These are phyloP conservation scores for Friedmanniomyces endolithicus DNA, from an alignment of 495 filamentous ascomycete species.

Conservation along the genomic window DNA sequence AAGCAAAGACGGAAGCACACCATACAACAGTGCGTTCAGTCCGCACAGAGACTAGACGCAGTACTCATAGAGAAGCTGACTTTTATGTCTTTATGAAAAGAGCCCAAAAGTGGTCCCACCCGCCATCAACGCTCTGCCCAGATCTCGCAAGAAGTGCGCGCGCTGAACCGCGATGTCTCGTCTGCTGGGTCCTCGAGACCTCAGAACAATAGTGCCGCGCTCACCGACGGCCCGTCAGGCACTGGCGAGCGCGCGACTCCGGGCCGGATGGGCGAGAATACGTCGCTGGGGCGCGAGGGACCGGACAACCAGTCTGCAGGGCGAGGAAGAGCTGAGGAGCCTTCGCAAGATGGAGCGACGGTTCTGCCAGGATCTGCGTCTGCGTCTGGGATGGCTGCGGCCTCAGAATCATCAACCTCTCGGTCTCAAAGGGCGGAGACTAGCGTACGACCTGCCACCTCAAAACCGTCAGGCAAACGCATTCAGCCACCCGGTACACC, in stretches of 20 bases:
- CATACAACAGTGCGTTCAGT: conserved; percentile 5
- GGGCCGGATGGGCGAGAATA: conserved; percentile 13
- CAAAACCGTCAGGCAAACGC: not conserved
- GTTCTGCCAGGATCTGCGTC: not conserved
- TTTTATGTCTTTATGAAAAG: conserved; percentile 1
- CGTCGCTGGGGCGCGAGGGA: conserved; percentile 8
- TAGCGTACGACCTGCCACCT: not conserved
- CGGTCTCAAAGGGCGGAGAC: not conserved
- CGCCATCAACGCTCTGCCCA: conserved; percentile 18
- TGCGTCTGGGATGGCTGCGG: not conserved
- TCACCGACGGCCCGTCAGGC: not conserved
- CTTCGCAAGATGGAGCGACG: not conserved
- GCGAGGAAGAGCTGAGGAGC: conserved; percentile 1
- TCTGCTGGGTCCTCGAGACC: conserved; percentile 1
- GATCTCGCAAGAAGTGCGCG: conserved; percentile 19
- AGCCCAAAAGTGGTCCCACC: conserved; percentile 16
- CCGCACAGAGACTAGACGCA: not conserved
- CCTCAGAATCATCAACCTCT: too few species aligned
- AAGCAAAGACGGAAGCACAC: conserved; percentile 1
- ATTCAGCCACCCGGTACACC: not conserved
- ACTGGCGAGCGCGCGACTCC: not conserved
- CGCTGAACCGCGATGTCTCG: conserved; percentile 11
- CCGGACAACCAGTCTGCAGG: conserved; percentile 5
- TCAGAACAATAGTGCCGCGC: not conserved
- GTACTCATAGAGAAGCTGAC: too few species aligned